A percentile compares a stretch with the other conserved stretches of the same genome.
Evolutionary conservation across 768 basidiomycete genomes (phyloP).

Genomic region (Gloeophyllum trabeum): DNA sequence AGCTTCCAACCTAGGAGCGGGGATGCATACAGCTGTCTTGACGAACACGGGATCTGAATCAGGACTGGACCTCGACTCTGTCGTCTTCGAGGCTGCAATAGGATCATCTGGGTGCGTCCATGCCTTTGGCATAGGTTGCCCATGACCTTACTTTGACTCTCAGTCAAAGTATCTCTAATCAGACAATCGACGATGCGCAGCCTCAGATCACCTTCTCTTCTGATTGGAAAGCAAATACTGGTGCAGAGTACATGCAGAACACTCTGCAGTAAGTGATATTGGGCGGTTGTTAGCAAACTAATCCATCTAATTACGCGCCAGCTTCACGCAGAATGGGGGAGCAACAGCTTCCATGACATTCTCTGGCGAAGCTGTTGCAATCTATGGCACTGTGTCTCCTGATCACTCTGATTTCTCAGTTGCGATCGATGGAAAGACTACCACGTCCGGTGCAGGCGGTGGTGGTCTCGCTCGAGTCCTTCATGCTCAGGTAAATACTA

Average conservation of each 20-base stretch:
- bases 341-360: conserved; percentile 34
- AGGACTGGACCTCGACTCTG: conserved; percentile 34
- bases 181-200: conserved; percentile 30
- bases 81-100: conserved; percentile 30
- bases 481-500: conserved; percentile 20
- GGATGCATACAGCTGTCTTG: conserved; percentile 34
- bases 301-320: too few species aligned
- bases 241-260: conserved; percentile 20
- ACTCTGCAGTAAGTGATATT: conserved; percentile 32
- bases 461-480: too few species aligned
- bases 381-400: conserved; percentile 43
- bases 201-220: conserved; percentile 19
- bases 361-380: conserved; percentile 37
- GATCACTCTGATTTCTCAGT: conserved; percentile 37
- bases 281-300: not conserved
- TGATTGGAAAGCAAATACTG: conserved; percentile 24
- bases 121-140: too few species aligned
- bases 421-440: conserved; percentile 27
- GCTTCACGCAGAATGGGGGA: conserved; percentile 26
- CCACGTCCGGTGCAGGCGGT: conserved; percentile 24
- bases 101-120: too few species aligned
- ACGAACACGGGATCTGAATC: conserved; percentile 32
- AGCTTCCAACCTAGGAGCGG: conserved; percentile 28
- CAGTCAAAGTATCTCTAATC: conserved; percentile 12
- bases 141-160: not conserved